phyloP scores from a whole-genome alignment of 148 eudicot genomes.

The Vaccinium macrocarpon region DNA sequence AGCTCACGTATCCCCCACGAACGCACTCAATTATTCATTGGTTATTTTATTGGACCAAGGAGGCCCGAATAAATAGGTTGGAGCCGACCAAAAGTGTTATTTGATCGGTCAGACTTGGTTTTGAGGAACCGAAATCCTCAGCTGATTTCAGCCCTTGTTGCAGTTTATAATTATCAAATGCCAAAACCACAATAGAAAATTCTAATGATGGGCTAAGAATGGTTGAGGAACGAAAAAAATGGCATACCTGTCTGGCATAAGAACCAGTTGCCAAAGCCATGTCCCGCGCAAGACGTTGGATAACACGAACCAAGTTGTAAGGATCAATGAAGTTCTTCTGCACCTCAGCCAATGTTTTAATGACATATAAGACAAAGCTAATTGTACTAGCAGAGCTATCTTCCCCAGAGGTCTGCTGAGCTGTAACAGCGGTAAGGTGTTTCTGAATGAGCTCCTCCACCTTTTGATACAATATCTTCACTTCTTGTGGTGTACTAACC shows the following conservation, averaged over 20 bases:
- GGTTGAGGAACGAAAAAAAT: background rate
- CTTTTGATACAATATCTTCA: conserved; percentile 82
- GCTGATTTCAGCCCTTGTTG: background rate
- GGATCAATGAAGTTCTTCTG: conserved; percentile 75
- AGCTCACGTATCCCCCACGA: background rate
- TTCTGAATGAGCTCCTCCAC: conserved; percentile 91
- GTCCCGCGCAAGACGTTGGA: conserved; percentile 96
- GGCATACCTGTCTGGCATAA: conserved; percentile 70
- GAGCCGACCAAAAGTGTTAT: background rate
- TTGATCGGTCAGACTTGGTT: background rate
- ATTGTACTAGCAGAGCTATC: conserved; percentile 79
- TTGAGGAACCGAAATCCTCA: background rate
- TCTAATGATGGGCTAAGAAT: background rate
- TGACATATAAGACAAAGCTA: conserved; percentile 83
- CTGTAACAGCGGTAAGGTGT: conserved; percentile 73
- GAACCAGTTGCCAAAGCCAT: conserved; percentile 65
- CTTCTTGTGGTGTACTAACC: conserved; percentile 65
- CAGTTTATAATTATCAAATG: conserved; percentile 4
- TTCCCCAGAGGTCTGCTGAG: conserved; percentile 78
- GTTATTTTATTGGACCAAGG: background rate
- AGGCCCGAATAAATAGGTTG: background rate
- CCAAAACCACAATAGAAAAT: background rate
- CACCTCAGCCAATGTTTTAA: conserved; percentile 80
- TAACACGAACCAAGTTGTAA: conserved; percentile 69
- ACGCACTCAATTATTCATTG: background rate